Percentiles rank a stretch among this genome's conserved stretches.
phyloP scores from a whole-genome alignment of 768 basidiomycete species.

The Boletus eberwhitei region DNA sequence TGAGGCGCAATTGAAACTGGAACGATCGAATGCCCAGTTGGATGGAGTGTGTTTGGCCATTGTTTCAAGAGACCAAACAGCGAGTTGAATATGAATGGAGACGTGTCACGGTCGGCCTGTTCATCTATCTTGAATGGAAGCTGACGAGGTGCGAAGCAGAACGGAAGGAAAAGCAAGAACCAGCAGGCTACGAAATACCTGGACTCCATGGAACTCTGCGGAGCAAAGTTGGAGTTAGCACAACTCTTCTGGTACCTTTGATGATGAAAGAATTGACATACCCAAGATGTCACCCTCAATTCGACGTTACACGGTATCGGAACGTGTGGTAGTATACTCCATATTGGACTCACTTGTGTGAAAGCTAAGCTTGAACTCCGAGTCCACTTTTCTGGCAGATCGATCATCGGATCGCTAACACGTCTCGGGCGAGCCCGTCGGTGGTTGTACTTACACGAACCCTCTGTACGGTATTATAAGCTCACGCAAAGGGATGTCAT shows the following conservation, averaged over 20 bases:
- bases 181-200: not conserved
- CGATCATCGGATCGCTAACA: too few relatives aligned
- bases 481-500: too few relatives aligned
- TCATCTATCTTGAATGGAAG: not conserved
- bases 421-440: too few relatives aligned
- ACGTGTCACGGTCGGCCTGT: not conserved
- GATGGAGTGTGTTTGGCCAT: conserved; percentile 6
- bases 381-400: too few relatives aligned
- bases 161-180: not conserved
- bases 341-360: too few relatives aligned
- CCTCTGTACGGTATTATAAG: too few relatives aligned
- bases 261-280: not conserved
- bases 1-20: conserved; percentile 1
- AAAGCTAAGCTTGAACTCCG: too few relatives aligned
- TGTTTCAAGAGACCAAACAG: conserved; percentile 5
- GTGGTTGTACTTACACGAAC: not conserved
- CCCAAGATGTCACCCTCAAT: not conserved
- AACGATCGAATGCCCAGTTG: conserved; percentile 1
- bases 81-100: conserved; percentile 4
- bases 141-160: not conserved
- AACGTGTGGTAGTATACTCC: too few relatives aligned
- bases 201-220: not conserved
- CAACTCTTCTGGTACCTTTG: not conserved
- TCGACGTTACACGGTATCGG: not conserved
- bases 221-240: not conserved